phyloP scores from a whole-genome alignment of 2,329 filamentous ascomycete species.

The Fusarium pilosicola region DNA sequence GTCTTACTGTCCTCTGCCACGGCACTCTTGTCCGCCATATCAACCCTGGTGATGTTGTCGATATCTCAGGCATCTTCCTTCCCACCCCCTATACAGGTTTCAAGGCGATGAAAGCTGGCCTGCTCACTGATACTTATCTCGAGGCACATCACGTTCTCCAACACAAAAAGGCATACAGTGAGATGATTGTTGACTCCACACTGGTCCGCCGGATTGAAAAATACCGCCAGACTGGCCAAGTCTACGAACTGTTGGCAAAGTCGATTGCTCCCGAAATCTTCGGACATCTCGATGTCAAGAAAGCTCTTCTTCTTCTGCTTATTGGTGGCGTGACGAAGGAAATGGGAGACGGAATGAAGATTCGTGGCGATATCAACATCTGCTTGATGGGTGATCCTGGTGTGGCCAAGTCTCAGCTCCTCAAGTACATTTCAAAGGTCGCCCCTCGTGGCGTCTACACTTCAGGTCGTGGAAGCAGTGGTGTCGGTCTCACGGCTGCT shows the following conservation, averaged over 20 bases:
- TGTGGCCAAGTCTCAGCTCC: conserved; percentile 97
- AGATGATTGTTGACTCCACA: conserved; percentile 83
- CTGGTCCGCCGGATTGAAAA: conserved; percentile 87
- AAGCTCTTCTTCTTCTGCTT: conserved; percentile 91
- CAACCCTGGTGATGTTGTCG: conserved; percentile 93
- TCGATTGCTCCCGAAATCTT: conserved; percentile 98
- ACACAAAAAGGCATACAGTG: conserved; percentile 98
- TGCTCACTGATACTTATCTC: conserved; percentile 96
- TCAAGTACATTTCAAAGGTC: conserved; percentile 99
- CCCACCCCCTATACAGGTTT: conserved; percentile 99
- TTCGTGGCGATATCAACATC: conserved; percentile 98
- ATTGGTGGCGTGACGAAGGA: conserved; percentile 97
- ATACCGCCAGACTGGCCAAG: conserved; percentile 84
- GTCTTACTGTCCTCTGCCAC: conserved; percentile 88
- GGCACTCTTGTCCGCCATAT: conserved; percentile 86
- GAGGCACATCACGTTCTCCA: conserved; percentile 94
- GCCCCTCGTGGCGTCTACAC: conserved; percentile 92
- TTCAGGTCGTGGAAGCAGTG: conserved; percentile 81
- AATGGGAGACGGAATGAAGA: conserved; percentile 98
- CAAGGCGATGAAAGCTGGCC: conserved; percentile 92
- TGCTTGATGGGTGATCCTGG: conserved; percentile 99
- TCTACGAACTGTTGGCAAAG: conserved; percentile 94
- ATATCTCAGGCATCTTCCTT: conserved; percentile 94
- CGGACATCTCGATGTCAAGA: conserved; percentile 97
- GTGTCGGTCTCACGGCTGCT: conserved; percentile 83